Percentiles rank a stretch among this genome's conserved stretches.
These are phyloP conservation scores for Diddensiella caesifluorescens DNA, from an alignment of 805 yeast species.

Conservation along the genomic window DNA sequence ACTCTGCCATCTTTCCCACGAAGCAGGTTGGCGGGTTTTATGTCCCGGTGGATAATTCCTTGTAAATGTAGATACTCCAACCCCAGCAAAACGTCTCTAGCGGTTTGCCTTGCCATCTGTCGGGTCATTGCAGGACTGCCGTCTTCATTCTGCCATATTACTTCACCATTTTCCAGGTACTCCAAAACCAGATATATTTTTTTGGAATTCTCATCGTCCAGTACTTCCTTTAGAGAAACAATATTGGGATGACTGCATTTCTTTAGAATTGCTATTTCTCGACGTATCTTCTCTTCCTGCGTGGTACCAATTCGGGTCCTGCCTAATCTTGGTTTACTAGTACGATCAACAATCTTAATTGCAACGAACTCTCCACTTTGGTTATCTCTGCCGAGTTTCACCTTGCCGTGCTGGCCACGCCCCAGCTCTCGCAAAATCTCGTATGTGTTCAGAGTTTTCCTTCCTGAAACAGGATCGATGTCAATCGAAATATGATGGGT, in stretches of 20 bases:
- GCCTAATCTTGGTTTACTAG: conserved; percentile 50
- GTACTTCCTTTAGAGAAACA: conserved; percentile 78
- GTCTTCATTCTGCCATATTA: conserved; percentile 60
- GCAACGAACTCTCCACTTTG: conserved; percentile 65
- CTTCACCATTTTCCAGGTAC: conserved; percentile 85
- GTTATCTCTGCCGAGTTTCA: conserved; percentile 78
- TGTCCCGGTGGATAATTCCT: conserved; percentile 91
- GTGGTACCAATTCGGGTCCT: conserved; percentile 37
- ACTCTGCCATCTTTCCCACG: conserved; percentile 65
- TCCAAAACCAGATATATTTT: conserved; percentile 89
- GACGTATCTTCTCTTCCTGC: conserved; percentile 68
- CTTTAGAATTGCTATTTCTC: conserved; percentile 91
- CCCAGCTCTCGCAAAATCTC: conserved; percentile 87
- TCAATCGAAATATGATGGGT: conserved; percentile 75
- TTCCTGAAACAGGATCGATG: conserved; percentile 79
- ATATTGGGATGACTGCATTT: conserved; percentile 85
- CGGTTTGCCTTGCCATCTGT: conserved; percentile 60
- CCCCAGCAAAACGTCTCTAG: conserved; percentile 81
- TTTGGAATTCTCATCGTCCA: conserved; percentile 77
- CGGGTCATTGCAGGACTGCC: conserved; percentile 67
- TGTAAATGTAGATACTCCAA: conserved; percentile 85
- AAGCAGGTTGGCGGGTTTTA: conserved; percentile 87
- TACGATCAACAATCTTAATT: conserved; percentile 83
- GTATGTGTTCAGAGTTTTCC: conserved; percentile 80
- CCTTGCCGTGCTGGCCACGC: conserved; percentile 98